Percentiles rank a stretch among this genome's conserved stretches.
Evolutionary conservation across 257 asterid species (phyloP).

Genomic region (Nyctanthes arbortristis): DNA sequence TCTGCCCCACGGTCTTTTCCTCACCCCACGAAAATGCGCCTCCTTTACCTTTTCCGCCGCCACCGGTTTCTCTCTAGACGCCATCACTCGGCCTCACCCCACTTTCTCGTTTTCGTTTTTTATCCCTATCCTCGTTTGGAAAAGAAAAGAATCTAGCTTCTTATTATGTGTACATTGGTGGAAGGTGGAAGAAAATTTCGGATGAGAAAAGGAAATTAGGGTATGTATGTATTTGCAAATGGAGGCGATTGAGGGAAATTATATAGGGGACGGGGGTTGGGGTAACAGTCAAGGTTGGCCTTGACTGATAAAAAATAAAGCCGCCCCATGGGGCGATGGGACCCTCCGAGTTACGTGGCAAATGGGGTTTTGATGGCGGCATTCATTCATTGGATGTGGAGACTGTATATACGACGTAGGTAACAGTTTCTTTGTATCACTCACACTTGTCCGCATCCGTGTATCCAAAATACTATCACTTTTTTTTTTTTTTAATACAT

Average conservation of each 20-base stretch:
- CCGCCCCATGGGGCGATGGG: constrained; percentile 11
- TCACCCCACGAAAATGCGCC: constrained; percentile 53
- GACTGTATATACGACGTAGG: not conserved
- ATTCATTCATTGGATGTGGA: not conserved
- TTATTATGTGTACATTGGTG: no score
- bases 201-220: no score
- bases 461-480: no score
- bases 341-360: constrained; percentile 8
- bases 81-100: no score
- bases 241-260: not conserved
- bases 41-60: constrained; percentile 19
- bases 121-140: no score
- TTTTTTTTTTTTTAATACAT: no score
- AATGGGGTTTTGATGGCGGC: not conserved
- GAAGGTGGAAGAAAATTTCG: no score
- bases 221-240: not conserved
- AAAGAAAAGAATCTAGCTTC: no score
- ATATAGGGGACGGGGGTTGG: not conserved
- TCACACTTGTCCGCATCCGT: no score
- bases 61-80: constrained; percentile 29
- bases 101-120: no score
- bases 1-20: constrained; percentile 68
- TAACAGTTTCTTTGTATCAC: not conserved
- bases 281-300: constrained; percentile 1
- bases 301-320: constrained; percentile 3